These are phyloP conservation scores for Suhomyces maxii DNA, from an alignment of 1,139 yeast genomes.

Conservation along the genomic window DNA sequence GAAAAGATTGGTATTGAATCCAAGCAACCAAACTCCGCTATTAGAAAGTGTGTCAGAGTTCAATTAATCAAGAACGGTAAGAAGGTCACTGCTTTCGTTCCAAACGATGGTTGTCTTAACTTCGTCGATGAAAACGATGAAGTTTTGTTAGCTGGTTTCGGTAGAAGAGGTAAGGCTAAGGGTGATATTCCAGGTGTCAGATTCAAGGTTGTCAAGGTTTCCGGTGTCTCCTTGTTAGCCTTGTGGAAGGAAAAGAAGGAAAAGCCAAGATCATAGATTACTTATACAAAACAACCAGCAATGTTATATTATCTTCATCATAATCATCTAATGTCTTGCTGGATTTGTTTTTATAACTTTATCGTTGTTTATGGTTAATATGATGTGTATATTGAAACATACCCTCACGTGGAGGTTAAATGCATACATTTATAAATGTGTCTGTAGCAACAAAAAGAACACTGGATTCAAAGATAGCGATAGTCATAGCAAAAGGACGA, in stretches of 20 bases:
- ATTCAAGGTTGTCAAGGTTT: slow-evolving; percentile 99
- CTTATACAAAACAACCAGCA: slow-evolving; percentile 10
- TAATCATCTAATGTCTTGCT: slow-evolving; percentile 11
- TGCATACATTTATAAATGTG: slow-evolving; percentile 19
- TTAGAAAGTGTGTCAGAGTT: slow-evolving; percentile 99
- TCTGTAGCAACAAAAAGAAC: background rate
- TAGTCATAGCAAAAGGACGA: too few species aligned
- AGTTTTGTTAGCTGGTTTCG: slow-evolving; percentile 99
- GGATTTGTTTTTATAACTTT: slow-evolving; percentile 9
- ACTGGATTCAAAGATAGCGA: too few species aligned
- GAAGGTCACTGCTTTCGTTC: slow-evolving; percentile 99
- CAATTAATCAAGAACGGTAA: slow-evolving; percentile 99
- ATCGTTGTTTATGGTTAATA: slow-evolving; percentile 11
- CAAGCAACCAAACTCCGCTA: slow-evolving; percentile 99
- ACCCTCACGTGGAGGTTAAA: slow-evolving; percentile 14
- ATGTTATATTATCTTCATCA: slow-evolving; percentile 11
- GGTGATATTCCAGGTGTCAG: slow-evolving; percentile 99
- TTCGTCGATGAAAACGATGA: slow-evolving; percentile 99
- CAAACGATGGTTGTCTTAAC: slow-evolving; percentile 99
- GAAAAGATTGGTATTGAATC: slow-evolving; percentile 99
- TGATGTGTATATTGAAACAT: slow-evolving; percentile 25
- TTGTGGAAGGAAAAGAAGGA: slow-evolving; percentile 99
- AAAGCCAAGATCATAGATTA: slow-evolving; percentile 96
- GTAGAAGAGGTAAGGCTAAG: slow-evolving; percentile 99
- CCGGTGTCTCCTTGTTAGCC: slow-evolving; percentile 99